Percentiles rank a stretch among this genome's conserved stretches.
phyloP scores from a whole-genome alignment of 2,329 filamentous ascomycete species.

The Penicillium janthinellum region DNA sequence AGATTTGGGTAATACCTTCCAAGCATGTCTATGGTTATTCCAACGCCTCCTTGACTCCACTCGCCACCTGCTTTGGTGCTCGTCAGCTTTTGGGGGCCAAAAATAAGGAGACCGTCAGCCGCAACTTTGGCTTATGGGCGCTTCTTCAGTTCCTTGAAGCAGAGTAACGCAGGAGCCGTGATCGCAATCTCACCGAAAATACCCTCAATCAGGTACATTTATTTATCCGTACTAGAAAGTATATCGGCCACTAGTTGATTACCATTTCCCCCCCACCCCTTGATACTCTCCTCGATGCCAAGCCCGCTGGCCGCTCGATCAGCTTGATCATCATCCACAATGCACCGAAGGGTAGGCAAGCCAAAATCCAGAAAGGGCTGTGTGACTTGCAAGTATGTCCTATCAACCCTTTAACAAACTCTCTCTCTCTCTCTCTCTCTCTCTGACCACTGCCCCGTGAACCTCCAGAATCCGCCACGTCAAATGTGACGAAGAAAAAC shows the following conservation, averaged over 20 bases:
- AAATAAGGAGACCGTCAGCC: background rate
- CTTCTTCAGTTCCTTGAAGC: background rate
- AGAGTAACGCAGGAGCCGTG: background rate
- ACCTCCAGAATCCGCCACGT: slow-evolving; percentile 54
- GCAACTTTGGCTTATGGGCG: background rate
- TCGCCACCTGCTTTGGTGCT: background rate
- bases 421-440: background rate
- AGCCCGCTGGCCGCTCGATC: background rate
- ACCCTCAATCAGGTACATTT: background rate
- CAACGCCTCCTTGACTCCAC: no score
- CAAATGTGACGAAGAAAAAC: slow-evolving; percentile 60
- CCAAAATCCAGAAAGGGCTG: slow-evolving; percentile 43
- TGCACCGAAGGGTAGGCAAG: slow-evolving; percentile 7
- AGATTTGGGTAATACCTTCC: no score
- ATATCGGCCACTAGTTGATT: background rate
- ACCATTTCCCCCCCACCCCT: no score
- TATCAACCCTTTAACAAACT: background rate
- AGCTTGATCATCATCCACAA: background rate
- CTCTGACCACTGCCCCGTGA: background rate
- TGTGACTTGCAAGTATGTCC: slow-evolving; percentile 58
- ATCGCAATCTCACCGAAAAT: background rate
- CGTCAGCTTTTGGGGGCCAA: background rate
- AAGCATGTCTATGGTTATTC: no score
- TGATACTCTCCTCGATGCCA: background rate
- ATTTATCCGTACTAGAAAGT: background rate